Percentiles rank a stretch among this genome's conserved stretches.
phyloP scores from a whole-genome alignment of 129 eudicot species.

The Glebionis coronaria region DNA sequence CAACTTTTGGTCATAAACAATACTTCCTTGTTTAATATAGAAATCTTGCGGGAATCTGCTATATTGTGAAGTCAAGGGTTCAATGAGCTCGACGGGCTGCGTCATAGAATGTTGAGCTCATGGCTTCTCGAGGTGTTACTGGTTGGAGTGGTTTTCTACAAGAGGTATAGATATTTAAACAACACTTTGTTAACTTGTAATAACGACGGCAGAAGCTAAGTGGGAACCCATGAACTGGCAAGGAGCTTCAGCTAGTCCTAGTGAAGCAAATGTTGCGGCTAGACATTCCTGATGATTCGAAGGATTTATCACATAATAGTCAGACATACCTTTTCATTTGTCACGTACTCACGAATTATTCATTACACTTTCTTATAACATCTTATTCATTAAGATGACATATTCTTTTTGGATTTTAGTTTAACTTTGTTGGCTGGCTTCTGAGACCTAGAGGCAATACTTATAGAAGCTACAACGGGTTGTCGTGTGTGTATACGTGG shows the following conservation, averaged over 20 bases:
- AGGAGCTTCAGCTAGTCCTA: slow-evolving; percentile 86
- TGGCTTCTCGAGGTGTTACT: slow-evolving; percentile 67
- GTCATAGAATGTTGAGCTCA: slow-evolving; percentile 89
- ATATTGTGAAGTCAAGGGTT: slow-evolving; percentile 76
- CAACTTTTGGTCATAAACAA: too few species aligned
- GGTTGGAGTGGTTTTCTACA: slow-evolving; percentile 80
- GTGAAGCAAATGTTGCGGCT: slow-evolving; percentile 73
- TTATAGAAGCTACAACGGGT: too few species aligned
- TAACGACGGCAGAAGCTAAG: slow-evolving; percentile 46
- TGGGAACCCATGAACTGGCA: slow-evolving; percentile 99
- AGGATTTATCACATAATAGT: too few species aligned
- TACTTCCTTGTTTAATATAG: too few species aligned
- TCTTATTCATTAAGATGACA: neutral
- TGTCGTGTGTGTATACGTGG: too few species aligned
- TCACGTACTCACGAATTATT: neutral
- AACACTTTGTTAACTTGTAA: too few species aligned
- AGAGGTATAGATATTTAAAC: too few species aligned
- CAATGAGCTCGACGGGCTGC: slow-evolving; percentile 61
- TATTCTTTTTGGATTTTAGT: too few species aligned
- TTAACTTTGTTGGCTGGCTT: too few species aligned
- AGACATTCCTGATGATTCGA: slow-evolving; percentile 62
- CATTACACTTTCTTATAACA: neutral
- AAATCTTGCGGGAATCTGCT: too few species aligned
- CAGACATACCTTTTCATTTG: too few species aligned
- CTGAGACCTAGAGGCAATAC: too few species aligned